phyloP scores from a whole-genome alignment of 495 filamentous ascomycete genomes.

The Daldinia loculata region DNA sequence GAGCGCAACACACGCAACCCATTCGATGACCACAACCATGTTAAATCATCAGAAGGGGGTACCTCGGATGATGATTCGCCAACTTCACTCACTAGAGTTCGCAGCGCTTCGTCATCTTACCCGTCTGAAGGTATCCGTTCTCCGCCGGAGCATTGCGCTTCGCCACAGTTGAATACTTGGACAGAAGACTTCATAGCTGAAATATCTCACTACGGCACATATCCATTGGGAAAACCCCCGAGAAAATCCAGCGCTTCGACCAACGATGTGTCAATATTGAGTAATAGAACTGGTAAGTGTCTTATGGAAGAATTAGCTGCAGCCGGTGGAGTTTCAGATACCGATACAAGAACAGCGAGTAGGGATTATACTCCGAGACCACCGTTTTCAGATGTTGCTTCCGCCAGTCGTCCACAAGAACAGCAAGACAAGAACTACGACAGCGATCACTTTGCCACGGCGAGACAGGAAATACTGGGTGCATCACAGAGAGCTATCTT shows the following conservation, averaged over 20 bases:
- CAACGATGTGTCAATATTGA: constrained; percentile 2
- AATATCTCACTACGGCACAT: constrained; percentile 21
- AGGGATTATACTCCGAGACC: constrained; percentile 13
- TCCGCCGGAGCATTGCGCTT: constrained; percentile 16
- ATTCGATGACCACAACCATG: not conserved
- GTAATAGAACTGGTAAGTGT: constrained; percentile 17
- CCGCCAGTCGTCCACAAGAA: constrained; percentile 2
- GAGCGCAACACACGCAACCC: not conserved
- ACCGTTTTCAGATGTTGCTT: constrained; percentile 23
- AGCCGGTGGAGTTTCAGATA: constrained; percentile 28
- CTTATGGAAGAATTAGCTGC: constrained; percentile 38
- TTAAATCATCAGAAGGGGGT: not conserved
- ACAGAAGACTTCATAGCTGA: constrained; percentile 26
- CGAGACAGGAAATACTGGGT: not conserved
- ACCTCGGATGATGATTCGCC: not conserved
- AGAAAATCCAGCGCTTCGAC: constrained; percentile 9
- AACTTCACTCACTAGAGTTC: constrained; percentile 6
- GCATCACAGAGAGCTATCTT: not conserved
- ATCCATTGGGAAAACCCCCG: constrained; percentile 10
- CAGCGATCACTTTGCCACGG: not conserved
- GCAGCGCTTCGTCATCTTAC: constrained; percentile 43
- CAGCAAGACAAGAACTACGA: not conserved
- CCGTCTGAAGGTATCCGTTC: constrained; percentile 47
- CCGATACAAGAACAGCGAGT: constrained; percentile 31
- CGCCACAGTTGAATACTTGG: constrained; percentile 32